Conservation (phyloP, 2,329 filamentous ascomycete genomes). For the Cladosporium sp. region DNA sequence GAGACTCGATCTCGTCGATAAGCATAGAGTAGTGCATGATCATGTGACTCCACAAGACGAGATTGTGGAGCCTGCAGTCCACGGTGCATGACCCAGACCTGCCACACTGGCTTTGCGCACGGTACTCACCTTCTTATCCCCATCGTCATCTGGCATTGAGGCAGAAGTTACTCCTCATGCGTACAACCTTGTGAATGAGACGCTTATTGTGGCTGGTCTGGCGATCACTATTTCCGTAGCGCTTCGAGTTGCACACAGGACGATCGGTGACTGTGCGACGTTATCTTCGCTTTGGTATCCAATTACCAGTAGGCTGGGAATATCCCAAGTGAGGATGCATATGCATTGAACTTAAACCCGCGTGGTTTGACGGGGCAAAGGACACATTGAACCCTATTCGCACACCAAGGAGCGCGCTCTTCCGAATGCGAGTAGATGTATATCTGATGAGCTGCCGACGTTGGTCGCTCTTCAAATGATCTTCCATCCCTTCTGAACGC, state of each 20-base stretch:
- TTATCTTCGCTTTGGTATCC: not conserved
- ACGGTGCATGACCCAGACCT: not conserved
- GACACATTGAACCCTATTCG: too few species aligned
- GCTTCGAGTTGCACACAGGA: not conserved
- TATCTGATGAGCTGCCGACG: not conserved
- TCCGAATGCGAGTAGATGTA: not conserved
- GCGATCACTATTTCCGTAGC: not conserved
- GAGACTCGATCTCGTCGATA: too few species aligned
- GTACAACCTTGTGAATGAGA: not conserved
- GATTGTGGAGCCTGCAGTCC: too few species aligned
- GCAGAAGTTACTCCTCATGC: not conserved
- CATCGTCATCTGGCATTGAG: not conserved
- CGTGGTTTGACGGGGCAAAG: too few species aligned
- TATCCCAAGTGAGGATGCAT: not conserved
- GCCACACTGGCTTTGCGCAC: not conserved
- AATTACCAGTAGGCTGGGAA: not conserved
- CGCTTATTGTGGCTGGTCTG: not conserved
- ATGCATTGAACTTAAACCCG: too few species aligned
- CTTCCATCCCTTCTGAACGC: not conserved
- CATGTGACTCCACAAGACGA: too few species aligned
- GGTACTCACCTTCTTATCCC: not conserved
- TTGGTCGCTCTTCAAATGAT: not conserved
- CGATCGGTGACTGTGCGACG: too few species aligned
- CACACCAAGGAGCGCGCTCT: too few species aligned
- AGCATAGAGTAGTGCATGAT: too few species aligned